phyloP scores from a whole-genome alignment of 495 filamentous ascomycete genomes.

The Aspergillus haitiensis region DNA sequence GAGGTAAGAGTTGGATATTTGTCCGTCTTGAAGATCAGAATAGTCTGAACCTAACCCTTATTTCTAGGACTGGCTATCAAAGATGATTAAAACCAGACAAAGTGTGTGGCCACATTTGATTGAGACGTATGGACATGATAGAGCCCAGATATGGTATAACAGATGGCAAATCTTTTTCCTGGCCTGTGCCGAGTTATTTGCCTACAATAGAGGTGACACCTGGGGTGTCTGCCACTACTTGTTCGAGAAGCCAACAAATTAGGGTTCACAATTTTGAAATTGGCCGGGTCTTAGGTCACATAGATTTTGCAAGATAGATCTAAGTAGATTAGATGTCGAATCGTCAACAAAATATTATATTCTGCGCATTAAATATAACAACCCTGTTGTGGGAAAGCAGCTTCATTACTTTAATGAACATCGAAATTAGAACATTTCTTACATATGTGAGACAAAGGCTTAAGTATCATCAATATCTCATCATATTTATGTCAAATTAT shows the following conservation, averaged over 20 bases:
- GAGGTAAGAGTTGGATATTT: neutral
- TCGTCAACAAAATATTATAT: no score
- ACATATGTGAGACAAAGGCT: neutral
- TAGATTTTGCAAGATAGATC: no score
- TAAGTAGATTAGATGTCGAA: no score
- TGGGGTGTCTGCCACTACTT: slow-evolving; percentile 12
- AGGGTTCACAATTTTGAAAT: neutral
- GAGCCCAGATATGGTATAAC: slow-evolving; percentile 2
- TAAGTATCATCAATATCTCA: neutral
- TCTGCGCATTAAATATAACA: no score
- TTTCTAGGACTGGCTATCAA: neutral
- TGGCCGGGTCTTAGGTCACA: no score
- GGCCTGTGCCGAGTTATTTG: slow-evolving; percentile 10
- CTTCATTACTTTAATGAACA: no score
- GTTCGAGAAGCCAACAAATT: slow-evolving; percentile 9
- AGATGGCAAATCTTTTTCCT: slow-evolving; percentile 12
- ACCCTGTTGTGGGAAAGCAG: no score
- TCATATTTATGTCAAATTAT: no score
- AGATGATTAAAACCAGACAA: neutral
- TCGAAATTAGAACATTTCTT: no score
- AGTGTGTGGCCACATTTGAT: neutral
- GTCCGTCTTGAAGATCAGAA: neutral
- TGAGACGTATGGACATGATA: slow-evolving; percentile 7
- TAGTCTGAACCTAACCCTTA: neutral
- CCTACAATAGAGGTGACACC: slow-evolving; percentile 4